Evolutionary conservation across 768 basidiomycete genomes (phyloP).

Genomic region (Dioszegia crocea): DNA sequence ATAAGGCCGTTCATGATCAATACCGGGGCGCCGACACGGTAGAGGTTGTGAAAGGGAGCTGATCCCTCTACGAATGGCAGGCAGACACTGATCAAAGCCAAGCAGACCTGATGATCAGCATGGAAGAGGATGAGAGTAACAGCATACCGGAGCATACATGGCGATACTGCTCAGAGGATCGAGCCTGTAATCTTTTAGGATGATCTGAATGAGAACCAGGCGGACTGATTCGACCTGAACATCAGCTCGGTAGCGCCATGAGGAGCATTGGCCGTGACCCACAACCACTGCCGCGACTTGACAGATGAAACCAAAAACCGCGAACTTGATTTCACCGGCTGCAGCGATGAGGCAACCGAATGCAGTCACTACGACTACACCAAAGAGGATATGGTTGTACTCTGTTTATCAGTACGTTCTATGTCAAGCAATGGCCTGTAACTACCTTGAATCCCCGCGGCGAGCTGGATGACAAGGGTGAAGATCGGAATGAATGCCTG

Average conservation of each 20-base stretch:
- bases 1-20: conserved; percentile 18
- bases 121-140: background rate
- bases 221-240: conserved; percentile 24
- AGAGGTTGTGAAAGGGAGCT: conserved; percentile 13
- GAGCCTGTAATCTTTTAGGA: conserved; percentile 18
- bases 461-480: conserved; percentile 16
- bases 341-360: conserved; percentile 24
- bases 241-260: background rate
- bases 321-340: conserved; percentile 11
- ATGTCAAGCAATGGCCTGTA: background rate
- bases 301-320: conserved; percentile 21
- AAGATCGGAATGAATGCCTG: conserved; percentile 28
- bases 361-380: conserved; percentile 14
- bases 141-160: conserved; percentile 23
- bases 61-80: conserved; percentile 27
- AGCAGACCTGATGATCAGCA: conserved; percentile 15
- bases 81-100: conserved; percentile 11
- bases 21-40: conserved; percentile 16
- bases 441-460: conserved; percentile 12
- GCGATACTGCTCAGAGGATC: conserved; percentile 21
- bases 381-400: conserved; percentile 10
- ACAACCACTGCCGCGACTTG: conserved; percentile 21
- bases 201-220: conserved; percentile 22
- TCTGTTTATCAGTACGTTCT: background rate
- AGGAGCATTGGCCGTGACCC: background rate